A percentile compares a stretch with the other conserved stretches of the same genome.
phyloP scores from a whole-genome alignment of 2,329 filamentous ascomycete species.

The Aspergillus proliferans region DNA sequence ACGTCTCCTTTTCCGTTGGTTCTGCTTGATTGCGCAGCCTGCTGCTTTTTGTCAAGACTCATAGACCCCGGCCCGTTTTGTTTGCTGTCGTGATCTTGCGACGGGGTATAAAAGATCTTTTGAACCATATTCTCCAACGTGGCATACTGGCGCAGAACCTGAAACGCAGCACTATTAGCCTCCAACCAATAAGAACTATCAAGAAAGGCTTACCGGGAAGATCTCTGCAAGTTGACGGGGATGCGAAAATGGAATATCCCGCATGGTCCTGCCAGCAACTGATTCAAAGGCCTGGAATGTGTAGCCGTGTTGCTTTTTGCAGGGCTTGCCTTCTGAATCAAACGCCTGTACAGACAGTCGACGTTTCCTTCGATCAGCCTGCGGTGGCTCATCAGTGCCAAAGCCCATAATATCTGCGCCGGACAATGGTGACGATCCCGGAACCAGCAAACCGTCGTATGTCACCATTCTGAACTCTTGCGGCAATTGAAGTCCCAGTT shows the following conservation, averaged over 20 bases:
- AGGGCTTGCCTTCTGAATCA: conserved; percentile 22
- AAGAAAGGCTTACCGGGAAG: conserved; percentile 24
- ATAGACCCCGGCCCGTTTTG: conserved; percentile 4
- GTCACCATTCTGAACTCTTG: conserved; percentile 35
- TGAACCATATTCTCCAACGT: conserved; percentile 35
- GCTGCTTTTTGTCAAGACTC: conserved; percentile 1
- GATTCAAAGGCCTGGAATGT: conserved; percentile 39
- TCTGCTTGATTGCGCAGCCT: conserved; percentile 4
- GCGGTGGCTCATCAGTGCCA: conserved; percentile 21
- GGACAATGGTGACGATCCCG: conserved; percentile 20
- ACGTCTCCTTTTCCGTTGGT: conserved; percentile 12
- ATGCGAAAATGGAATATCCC: conserved; percentile 40
- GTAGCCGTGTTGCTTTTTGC: conserved; percentile 35
- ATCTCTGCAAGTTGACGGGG: conserved; percentile 40
- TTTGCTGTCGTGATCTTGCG: conserved; percentile 9
- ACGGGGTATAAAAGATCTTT: conserved; percentile 25
- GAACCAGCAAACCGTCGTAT: conserved; percentile 35
- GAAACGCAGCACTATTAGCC: conserved; percentile 2
- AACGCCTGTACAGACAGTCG: conserved; percentile 26
- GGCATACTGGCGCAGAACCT: conserved; percentile 42
- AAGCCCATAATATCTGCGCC: conserved; percentile 17
- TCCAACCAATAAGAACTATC: neutral
- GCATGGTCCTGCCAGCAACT: conserved; percentile 34
- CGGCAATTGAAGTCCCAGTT: conserved; percentile 33
- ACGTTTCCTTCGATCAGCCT: conserved; percentile 26